phyloP scores from a whole-genome alignment of 192 early-diverging fungal species.

The Chytriomyces confervae region DNA sequence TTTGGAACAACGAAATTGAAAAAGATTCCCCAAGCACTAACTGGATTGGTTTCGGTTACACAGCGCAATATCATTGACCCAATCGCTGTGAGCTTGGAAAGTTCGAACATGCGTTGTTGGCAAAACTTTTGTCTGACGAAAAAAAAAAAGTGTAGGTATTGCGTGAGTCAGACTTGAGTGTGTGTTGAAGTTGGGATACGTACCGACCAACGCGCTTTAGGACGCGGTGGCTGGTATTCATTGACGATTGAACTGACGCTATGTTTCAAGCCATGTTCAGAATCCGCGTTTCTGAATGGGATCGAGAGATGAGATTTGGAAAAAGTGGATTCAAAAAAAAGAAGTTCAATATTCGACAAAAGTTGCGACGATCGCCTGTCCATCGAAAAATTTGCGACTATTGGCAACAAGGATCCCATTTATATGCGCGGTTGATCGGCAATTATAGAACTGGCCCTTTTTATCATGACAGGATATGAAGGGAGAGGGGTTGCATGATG shows the following conservation, averaged over 20 bases:
- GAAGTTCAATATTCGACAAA: too few relatives aligned
- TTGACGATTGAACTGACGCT: slow-evolving; percentile 3
- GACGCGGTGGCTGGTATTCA: neutral
- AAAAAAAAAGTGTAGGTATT: too few relatives aligned
- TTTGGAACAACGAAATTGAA: neutral
- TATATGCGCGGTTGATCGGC: neutral
- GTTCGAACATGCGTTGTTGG: slow-evolving; percentile 70
- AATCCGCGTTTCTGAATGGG: too few relatives aligned
- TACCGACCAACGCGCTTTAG: slow-evolving; percentile 10
- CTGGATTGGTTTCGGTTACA: slow-evolving; percentile 67
- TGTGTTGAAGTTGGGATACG: neutral
- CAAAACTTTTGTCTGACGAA: slow-evolving; percentile 30
- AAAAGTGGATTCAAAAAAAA: too few relatives aligned
- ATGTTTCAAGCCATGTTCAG: neutral
- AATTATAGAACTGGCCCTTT: too few relatives aligned
- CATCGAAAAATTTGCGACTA: too few relatives aligned
- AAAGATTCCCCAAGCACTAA: slow-evolving; percentile 29
- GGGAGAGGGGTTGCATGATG: neutral
- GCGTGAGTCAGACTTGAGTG: too few relatives aligned
- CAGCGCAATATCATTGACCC: slow-evolving; percentile 93
- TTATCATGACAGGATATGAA: neutral
- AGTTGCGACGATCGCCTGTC: too few relatives aligned
- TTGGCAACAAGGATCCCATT: neutral
- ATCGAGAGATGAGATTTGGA: too few relatives aligned
- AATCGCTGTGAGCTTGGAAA: slow-evolving; percentile 88